A percentile compares a stretch with the other conserved stretches of the same genome.
These are phyloP conservation scores for Colletotrichum sp. DNA, from an alignment of 2,329 filamentous ascomycete genomes.

Conservation along the genomic window DNA sequence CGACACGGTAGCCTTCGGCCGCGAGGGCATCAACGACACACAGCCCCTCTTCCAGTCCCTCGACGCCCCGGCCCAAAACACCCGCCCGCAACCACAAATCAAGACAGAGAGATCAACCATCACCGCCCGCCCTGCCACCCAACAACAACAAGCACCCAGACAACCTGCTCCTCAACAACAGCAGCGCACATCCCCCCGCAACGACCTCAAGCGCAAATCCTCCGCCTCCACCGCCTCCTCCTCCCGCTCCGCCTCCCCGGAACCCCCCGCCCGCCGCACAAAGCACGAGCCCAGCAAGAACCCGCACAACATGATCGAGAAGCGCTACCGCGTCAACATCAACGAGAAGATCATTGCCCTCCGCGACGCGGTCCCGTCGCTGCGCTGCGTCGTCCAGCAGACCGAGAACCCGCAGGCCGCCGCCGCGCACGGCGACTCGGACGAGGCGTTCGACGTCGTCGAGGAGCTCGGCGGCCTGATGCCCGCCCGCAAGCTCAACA, in stretches of 20 bases:
- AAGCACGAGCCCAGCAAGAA: slow-evolving; percentile 67
- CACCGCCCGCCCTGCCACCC: not conserved
- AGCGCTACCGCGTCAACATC: slow-evolving; percentile 81
- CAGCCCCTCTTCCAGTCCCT: slow-evolving; percentile 29
- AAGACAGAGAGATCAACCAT: not conserved
- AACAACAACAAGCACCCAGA: not conserved
- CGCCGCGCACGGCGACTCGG: slow-evolving; percentile 26
- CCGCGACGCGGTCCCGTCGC: slow-evolving; percentile 68
- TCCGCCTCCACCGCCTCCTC: slow-evolving; percentile 31
- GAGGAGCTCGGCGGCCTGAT: slow-evolving; percentile 34
- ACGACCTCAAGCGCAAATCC: slow-evolving; percentile 35
- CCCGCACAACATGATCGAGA: slow-evolving; percentile 86
- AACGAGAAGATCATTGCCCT: slow-evolving; percentile 84
- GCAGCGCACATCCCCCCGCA: slow-evolving; percentile 23
- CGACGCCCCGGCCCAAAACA: not conserved
- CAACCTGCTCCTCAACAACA: not conserved
- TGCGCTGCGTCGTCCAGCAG: slow-evolving; percentile 41
- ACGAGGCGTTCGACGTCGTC: slow-evolving; percentile 25
- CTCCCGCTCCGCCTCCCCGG: slow-evolving; percentile 45
- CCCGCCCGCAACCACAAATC: not conserved
- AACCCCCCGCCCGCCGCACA: slow-evolving; percentile 31
- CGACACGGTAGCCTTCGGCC: slow-evolving; percentile 26
- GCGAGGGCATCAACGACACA: slow-evolving; percentile 27
- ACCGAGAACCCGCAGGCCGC: slow-evolving; percentile 26
- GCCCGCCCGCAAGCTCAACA: slow-evolving; percentile 45